Evolutionary conservation across 23 red algal species (phyloP).

Genomic region (Gracilariopsis chorda): DNA sequence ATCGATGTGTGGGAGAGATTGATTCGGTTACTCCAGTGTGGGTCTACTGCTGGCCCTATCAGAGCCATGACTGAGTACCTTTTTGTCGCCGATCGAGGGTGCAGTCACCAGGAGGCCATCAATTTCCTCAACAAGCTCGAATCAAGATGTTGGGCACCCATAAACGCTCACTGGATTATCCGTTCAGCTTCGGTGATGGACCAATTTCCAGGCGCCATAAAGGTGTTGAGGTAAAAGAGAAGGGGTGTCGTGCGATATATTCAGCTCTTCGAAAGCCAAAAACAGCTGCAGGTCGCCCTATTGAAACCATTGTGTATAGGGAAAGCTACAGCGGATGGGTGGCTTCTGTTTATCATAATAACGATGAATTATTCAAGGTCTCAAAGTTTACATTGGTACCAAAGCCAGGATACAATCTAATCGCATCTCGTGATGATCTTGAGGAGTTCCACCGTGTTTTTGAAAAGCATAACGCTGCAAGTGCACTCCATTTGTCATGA

Average conservation of each 20-base stretch:
- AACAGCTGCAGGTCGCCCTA: background rate
- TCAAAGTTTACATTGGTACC: background rate
- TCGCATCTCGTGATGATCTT: too few relatives aligned
- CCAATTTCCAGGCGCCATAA: background rate
- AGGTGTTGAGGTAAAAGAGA: background rate
- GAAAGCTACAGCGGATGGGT: background rate
- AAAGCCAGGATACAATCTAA: background rate
- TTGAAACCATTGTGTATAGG: background rate
- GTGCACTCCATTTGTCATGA: background rate
- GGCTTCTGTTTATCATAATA: background rate
- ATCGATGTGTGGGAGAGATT: background rate
- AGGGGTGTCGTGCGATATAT: constrained; percentile 24
- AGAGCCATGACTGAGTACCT: background rate
- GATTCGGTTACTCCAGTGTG: background rate
- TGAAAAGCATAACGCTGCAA: background rate
- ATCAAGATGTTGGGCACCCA: background rate
- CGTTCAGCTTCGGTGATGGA: constrained; percentile 8
- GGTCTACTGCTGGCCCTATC: background rate
- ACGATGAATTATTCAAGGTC: background rate
- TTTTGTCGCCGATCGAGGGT: background rate
- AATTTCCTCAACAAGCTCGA: background rate
- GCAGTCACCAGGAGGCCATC: background rate
- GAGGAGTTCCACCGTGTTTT: too few relatives aligned
- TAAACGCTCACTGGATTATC: background rate
- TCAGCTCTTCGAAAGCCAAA: background rate